A percentile compares a stretch with the other conserved stretches of the same genome.
Evolutionary conservation across 495 filamentous ascomycete species (phyloP).

Genomic region (Podospora fimiseda): DNA sequence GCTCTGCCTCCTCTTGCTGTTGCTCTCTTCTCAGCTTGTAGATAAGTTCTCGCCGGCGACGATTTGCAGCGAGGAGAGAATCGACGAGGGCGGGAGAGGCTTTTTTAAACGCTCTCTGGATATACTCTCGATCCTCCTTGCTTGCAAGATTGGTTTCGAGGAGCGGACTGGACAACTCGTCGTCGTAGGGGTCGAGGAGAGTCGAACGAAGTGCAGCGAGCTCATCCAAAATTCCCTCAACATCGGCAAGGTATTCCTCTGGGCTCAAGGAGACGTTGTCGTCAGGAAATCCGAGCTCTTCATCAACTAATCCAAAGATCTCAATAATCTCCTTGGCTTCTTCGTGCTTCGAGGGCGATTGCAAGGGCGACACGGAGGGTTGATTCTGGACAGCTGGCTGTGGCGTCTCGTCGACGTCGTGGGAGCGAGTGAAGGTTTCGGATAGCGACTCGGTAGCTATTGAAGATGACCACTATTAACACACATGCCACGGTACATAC

Average conservation of each 20-base stretch:
- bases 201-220: neutral
- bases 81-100: neutral
- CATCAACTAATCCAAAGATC: neutral
- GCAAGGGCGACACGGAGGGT: neutral
- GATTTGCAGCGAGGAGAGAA: neutral
- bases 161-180: neutral
- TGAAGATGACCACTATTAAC: neutral
- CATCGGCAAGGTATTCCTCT: neutral
- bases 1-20: too few species aligned
- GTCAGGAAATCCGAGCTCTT: neutral
- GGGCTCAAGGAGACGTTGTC: too few species aligned
- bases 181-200: conserved; percentile 1
- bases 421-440: neutral
- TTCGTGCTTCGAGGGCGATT: neutral
- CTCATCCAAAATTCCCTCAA: neutral
- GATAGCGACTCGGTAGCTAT: conserved; percentile 1
- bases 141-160: neutral
- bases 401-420: neutral
- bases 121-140: neutral
- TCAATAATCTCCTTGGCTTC: neutral
- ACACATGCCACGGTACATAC: too few species aligned
- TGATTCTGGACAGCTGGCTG: neutral
- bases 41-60: neutral
- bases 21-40: neutral
- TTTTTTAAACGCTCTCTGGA: neutral